Base-by-base conservation (phyloP, 1,139 yeast species). In the Arxiozyma heterogenica region DNA sequence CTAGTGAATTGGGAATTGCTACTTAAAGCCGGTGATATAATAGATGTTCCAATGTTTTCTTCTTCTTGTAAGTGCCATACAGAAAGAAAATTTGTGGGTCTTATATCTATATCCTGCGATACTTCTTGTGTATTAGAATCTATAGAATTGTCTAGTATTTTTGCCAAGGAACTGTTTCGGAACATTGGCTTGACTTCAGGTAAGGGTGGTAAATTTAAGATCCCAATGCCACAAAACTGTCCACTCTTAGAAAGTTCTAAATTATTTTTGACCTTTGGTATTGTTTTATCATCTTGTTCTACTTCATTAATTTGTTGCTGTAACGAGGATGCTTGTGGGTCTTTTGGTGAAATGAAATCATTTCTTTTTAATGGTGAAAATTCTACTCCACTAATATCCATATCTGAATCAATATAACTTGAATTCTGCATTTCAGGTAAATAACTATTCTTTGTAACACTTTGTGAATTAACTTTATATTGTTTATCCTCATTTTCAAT, bases 21-120 rank as follows among this genome's bases (percentile, higher is more conserved):
- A 57, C 65, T 65, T 41, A 63, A 49, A 1, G 69, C 64, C 4
- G 74, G 67, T 1, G 75, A 71, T 15, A 34, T 3, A n/a, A 9
- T 34, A 4, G 49, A 43, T 17, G 39, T 6, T 4, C 4, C 3
- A 15, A 15, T 2, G 39, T 12, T 34, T 11, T 64, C 63, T 15
- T 61, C 61, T 54, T 70, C 68, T 70, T 75, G 75, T 23, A 65
- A 61, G 56, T 71, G 71, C 63, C 73, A 64, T 8, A 72, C 62
- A 8, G 71, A 63, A 11, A 66, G 57, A 53, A 64, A 65, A 53
- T 61, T 60, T 7, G 58, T 54, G 3, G 64, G 61, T 30, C 70
- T 74, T 6, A 12, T 7, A n/a, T 9, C 12, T 11, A 25, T 25
- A 15, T 17, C 15, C 18, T 20, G 21, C 4, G 38, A 25, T 5